Evolutionary conservation across 306 rosid genomes (phyloP), one percentile per base, ranked within the genome.

Genomic region (Glycine tomentella): DNA sequence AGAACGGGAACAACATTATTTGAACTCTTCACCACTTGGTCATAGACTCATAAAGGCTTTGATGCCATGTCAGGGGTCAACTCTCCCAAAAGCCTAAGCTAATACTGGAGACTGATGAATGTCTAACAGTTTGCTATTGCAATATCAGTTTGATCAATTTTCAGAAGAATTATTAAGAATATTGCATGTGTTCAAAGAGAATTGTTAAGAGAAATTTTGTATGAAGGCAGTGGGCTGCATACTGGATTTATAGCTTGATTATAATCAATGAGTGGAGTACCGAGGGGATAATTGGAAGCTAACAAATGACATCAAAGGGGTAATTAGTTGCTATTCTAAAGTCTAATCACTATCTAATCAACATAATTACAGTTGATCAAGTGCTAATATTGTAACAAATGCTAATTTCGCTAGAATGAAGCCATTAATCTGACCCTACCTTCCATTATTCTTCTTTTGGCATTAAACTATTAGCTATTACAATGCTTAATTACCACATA

Each of bases 41-140:
- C 31, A 25, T 25, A 25, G 31, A 10, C 6, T 40, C 44, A 40
- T 5, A 40, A 40, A 40, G 44, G 44, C 44, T 40, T 40, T 40
- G 7, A 40, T 40, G 44, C 44, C 46, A 33, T 34, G 46, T 11
- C 69, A 33, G 1, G 69, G 46, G 38, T 9, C 36, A 44, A 67
- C 8, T 15, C 72, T 65, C 51, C 33, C 42, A 66, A 66, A 62
- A 40, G 71, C 51, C 48, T 65, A 38, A 65, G 51, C 33, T 65
- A 44, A 38, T 34, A 38, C 25, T 38, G 70, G 46, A 12, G 70
- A 14, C 25, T 5, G 11, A 65, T 44, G 51, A 67, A 36, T 64
- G 68, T 62, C 15, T 25, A 58, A 16, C 16, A 34, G 46, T 34
- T 63, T 57, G 36, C 13, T 13, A 11, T 52, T 13, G 58, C 17